Evolutionary conservation across 192 early-diverging fungal species (phyloP), one percentile per base, ranked within the genome.

Genomic region (Coemansia furcata): DNA sequence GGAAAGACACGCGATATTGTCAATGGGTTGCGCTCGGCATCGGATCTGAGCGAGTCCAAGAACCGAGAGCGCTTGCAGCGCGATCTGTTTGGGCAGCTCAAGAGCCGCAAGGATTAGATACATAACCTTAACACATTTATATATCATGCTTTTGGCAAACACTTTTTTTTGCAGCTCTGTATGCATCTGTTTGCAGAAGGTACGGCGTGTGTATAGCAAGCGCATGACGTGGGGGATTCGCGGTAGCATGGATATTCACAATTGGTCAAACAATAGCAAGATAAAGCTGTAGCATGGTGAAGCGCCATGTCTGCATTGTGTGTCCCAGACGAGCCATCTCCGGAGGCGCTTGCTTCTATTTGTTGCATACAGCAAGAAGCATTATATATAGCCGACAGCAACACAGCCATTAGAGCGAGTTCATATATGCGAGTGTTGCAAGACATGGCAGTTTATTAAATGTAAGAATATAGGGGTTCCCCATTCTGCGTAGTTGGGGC

Each of bases 1-100:
- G 93, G 95, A 55, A 97, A 97, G 78, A 98, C 96, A 4, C 94
- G 92, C 75, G 95, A 98, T 69, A 95, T 97, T 71, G 93, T 95
- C 64, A 97, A 97, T 71, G 94, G 96, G 63, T 78, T 99, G 69
- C 85, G 97, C 63, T 91, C 89, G 29, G 84, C 89, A 8, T 83
- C 88, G 1, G 89, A 88, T n/a, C 67, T 97, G 62, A 82, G 77
- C 26, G 94, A 95, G 73, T 85, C 85, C 37, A 87, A 78, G 75
- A 90, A 87, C 68, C 91, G 94, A 46, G 89, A 87, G 30, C 88
- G 86, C 14, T 83, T 96, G 63, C 94, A 94, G 72, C 84, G 85
- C 36, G 93, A 95, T 73, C 81, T 94, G 58, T 86, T 93, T 44
- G 84, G 86, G 26, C 86, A 90, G 73, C 85, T 94, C 52, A 88